Base-by-base conservation (phyloP, 2,329 filamentous ascomycete species). In the Fusarium sp. region DNA sequence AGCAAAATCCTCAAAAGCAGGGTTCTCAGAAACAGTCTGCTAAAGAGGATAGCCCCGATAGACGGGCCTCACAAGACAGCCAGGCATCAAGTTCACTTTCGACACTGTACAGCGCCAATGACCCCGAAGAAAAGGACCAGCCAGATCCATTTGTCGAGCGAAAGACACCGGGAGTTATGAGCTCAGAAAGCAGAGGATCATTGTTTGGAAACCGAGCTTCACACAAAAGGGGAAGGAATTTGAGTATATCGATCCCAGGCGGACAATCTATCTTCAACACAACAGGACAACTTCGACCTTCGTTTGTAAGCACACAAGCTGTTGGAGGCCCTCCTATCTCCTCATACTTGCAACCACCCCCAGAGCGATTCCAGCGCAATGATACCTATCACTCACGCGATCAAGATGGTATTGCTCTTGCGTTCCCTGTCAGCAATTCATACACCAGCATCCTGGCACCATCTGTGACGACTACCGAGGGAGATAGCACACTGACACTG, bases 71-170 rank as follows among this genome's bases (percentile, higher is more conserved):
- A 0, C 62, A 77, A 7, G 80, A 82, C 7, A 88, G 85, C 68
- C 81, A 86, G 13, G 79, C 82, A 18, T 88, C 86, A 0, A 89
- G 86, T 42, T 84, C 86, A 5, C 79, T 90, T 9, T 90, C 88
- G 7, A 90, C 88, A 1, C 77, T 90, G 9, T 88, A 89, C 69
- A 89, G 87, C 64, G 86, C 85, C 52, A 86, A 87, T 35, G 86
- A 88, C 58, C 79, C 81, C 2, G 82, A 85, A 13, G 82, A 84
- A 11, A 79, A 79, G 22, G 71, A 76, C 6, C 56, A 69, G 20
- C 49, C 76, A 27, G 81, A 83, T 35, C 81, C 81, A 0, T 83
- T 83, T 50, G 72, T 80, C 2, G 80, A 80, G 53, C 60, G 39
- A 9, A 64, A 44, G 35, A 39, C 25, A 4, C 47, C 55, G 1